phyloP scores from a whole-genome alignment of 345 rosid genomes.

The Linum tenue region DNA sequence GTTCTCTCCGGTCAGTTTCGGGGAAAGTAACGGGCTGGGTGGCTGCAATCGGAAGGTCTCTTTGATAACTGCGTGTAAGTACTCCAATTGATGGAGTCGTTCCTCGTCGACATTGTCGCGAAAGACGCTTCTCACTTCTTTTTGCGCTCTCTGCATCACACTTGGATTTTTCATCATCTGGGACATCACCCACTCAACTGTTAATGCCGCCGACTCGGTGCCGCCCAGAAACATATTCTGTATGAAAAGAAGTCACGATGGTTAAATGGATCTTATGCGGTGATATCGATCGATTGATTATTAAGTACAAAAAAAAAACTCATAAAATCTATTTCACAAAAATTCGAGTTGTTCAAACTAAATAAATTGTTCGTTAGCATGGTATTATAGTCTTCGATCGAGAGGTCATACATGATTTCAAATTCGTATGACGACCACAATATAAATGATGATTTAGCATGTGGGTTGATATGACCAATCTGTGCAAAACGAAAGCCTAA shows the following conservation, averaged over 20 bases:
- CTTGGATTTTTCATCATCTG: neutral
- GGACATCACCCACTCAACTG: neutral
- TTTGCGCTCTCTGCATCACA: neutral
- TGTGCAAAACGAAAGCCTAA: neutral
- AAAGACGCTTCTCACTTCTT: neutral
- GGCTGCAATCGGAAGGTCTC: slow-evolving; percentile 16
- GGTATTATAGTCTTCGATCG: no score
- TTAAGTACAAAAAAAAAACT: no score
- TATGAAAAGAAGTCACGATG: no score
- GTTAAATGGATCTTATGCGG: neutral
- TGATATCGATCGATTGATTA: neutral
- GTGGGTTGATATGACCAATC: no score
- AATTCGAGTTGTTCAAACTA: no score
- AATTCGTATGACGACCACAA: no score
- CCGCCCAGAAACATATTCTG: neutral
- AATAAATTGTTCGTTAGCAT: no score
- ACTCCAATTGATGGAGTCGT: neutral
- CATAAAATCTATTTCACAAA: no score
- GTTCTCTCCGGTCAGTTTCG: neutral
- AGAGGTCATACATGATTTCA: no score
- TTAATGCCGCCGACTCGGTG: neutral
- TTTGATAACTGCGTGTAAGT: slow-evolving; percentile 5
- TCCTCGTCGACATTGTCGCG: neutral
- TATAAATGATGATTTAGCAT: no score
- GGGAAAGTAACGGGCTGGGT: slow-evolving; percentile 1